Evolutionary conservation across 2,329 filamentous ascomycete genomes (phyloP).

Genomic region (Colletotrichum abscissum): DNA sequence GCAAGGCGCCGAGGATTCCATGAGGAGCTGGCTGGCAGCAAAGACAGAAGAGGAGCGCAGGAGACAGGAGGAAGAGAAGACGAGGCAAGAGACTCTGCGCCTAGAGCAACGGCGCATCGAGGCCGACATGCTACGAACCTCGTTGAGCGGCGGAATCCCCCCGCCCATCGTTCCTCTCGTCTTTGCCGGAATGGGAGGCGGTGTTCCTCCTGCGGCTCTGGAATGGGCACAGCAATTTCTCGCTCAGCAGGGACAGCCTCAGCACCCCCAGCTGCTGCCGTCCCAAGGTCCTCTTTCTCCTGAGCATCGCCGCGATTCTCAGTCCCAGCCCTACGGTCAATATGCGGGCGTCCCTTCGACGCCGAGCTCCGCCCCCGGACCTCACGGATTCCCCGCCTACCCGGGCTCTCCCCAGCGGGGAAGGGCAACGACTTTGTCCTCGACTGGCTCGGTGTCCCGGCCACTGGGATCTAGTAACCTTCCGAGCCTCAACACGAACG

Average conservation of each 20-base stretch:
- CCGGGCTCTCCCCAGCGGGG: constrained; percentile 60
- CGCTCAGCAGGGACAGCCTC: constrained; percentile 59
- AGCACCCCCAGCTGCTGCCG: constrained; percentile 62
- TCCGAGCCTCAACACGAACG: constrained; percentile 58
- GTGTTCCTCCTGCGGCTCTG: constrained; percentile 68
- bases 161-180: constrained; percentile 80
- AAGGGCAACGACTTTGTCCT: constrained; percentile 61
- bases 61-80: constrained; percentile 80
- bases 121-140: constrained; percentile 77
- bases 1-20: constrained; percentile 76
- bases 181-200: constrained; percentile 78
- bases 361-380: constrained; percentile 53
- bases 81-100: constrained; percentile 71
- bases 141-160: constrained; percentile 76
- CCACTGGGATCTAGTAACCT: constrained; percentile 50
- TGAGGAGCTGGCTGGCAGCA: constrained; percentile 77
- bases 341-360: constrained; percentile 58
- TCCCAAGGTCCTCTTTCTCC: constrained; percentile 63
- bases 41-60: constrained; percentile 80
- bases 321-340: constrained; percentile 53
- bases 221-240: constrained; percentile 78
- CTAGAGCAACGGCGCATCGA: constrained; percentile 80
- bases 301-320: constrained; percentile 65
- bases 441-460: constrained; percentile 50
- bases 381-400: constrained; percentile 55